These are phyloP conservation scores for Cladosporium sp. DNA, from an alignment of 2,329 filamentous ascomycete species.

Conservation along the genomic window DNA sequence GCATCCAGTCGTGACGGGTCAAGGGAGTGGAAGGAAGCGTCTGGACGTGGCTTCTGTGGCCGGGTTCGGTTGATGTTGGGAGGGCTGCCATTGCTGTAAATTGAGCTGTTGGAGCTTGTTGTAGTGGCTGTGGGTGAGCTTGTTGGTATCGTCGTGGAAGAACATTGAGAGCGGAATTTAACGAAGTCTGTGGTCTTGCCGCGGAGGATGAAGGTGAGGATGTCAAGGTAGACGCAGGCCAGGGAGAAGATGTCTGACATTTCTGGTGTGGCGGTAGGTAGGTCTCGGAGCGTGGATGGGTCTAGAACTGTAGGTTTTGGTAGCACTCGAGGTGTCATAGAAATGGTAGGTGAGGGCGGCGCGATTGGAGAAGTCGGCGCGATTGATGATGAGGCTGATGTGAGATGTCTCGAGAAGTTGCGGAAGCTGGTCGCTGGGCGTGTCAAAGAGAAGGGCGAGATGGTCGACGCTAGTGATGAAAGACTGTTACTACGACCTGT, in stretches of 20 bases:
- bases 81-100: conserved; percentile 2
- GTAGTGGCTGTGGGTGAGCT: not conserved
- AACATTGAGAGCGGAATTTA: conserved; percentile 50
- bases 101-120: conserved; percentile 1
- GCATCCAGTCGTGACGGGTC: conserved; percentile 64
- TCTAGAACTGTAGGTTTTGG: conserved; percentile 36
- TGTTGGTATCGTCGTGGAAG: conserved; percentile 21
- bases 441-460: conserved; percentile 14
- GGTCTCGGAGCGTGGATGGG: conserved; percentile 38
- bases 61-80: not conserved
- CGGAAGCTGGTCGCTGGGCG: conserved; percentile 23
- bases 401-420: conserved; percentile 23
- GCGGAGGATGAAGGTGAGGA: conserved; percentile 66
- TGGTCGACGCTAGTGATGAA: conserved; percentile 18
- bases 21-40: conserved; percentile 65
- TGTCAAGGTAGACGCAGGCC: conserved; percentile 67
- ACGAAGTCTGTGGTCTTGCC: conserved; percentile 63
- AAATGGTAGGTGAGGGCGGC: conserved; percentile 16
- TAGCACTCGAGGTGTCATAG: conserved; percentile 13
- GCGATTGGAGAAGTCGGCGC: conserved; percentile 1
- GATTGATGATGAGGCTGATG: conserved; percentile 7
- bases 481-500: conserved; percentile 18
- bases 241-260: conserved; percentile 68
- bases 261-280: conserved; percentile 34
- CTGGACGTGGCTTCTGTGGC: conserved; percentile 33